A percentile compares a stretch with the other conserved stretches of the same genome.
Evolutionary conservation across 805 yeast genomes (phyloP).

Genomic region (Debaryomyces castellii): DNA sequence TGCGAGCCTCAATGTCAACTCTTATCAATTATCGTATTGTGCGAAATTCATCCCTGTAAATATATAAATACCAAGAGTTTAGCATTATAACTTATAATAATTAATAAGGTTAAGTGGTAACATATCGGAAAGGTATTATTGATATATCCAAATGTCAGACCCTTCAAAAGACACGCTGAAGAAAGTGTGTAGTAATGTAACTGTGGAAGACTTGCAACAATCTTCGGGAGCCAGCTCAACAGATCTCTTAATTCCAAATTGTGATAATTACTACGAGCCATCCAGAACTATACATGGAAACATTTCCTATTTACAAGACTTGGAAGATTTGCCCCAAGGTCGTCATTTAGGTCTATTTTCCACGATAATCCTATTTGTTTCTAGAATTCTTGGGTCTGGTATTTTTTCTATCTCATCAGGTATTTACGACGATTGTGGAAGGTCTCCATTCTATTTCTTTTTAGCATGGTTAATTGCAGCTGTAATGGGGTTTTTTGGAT

Average conservation of each 20-base stretch:
- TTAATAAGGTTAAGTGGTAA: no score
- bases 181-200: not conserved
- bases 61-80: no score
- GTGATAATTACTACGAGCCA: not conserved
- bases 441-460: slow-evolving; percentile 61
- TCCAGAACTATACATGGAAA: slow-evolving; percentile 9
- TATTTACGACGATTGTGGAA: slow-evolving; percentile 65
- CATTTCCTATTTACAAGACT: slow-evolving; percentile 25
- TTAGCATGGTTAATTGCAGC: slow-evolving; percentile 65
- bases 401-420: slow-evolving; percentile 72
- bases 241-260: not conserved
- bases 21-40: not conserved
- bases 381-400: slow-evolving; percentile 76
- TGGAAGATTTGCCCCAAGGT: slow-evolving; percentile 67
- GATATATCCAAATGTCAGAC: not conserved
- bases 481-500: slow-evolving; percentile 61
- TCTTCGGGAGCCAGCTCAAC: not conserved
- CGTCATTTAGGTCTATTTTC: slow-evolving; percentile 71
- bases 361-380: slow-evolving; percentile 60
- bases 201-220: not conserved
- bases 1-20: not conserved
- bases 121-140: not conserved
- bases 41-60: no score
- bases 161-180: not conserved
- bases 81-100: no score